These are phyloP conservation scores for Umbelopsis sp. DNA, from an alignment of 371 early-diverging fungal genomes.

Conservation along the genomic window DNA sequence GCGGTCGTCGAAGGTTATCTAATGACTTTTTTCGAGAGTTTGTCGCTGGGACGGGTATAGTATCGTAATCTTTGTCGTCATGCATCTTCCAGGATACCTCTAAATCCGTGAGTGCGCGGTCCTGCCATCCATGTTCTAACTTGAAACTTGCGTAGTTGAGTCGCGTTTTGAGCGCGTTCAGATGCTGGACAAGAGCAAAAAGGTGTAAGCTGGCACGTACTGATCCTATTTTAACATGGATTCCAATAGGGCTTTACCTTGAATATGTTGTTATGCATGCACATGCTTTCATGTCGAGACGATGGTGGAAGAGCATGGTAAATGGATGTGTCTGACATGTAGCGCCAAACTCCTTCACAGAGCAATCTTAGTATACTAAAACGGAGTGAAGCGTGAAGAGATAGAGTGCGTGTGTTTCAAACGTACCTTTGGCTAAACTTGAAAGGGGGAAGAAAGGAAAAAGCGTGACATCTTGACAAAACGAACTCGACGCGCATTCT, in stretches of 20 bases:
- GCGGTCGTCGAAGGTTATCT: neutral
- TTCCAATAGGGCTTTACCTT: neutral
- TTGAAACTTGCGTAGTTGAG: constrained; percentile 18
- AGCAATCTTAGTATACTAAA: neutral
- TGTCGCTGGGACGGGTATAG: constrained; percentile 13
- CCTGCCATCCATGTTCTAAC: constrained; percentile 19
- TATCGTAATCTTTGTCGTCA: constrained; percentile 1
- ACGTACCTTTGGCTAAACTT: constrained; percentile 13
- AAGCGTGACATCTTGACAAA: constrained; percentile 12
- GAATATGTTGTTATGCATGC: constrained; percentile 8
- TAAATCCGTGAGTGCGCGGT: constrained; percentile 13
- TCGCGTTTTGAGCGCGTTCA: constrained; percentile 18
- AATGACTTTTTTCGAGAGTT: constrained; percentile 3
- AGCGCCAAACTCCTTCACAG: neutral
- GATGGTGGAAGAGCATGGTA: constrained; percentile 4
- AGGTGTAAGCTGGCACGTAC: neutral
- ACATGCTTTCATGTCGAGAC: constrained; percentile 3
- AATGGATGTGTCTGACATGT: constrained; percentile 4
- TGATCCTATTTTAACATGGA: no score
- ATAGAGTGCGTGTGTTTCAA: neutral
- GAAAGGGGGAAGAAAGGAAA: constrained; percentile 2
- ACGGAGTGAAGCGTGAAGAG: neutral
- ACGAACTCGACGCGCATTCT: constrained; percentile 7
- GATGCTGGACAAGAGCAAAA: neutral
- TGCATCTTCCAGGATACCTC: constrained; percentile 2